These are phyloP conservation scores for Quercus phellos DNA, from an alignment of 331 rosid genomes.

Conservation along the genomic window DNA sequence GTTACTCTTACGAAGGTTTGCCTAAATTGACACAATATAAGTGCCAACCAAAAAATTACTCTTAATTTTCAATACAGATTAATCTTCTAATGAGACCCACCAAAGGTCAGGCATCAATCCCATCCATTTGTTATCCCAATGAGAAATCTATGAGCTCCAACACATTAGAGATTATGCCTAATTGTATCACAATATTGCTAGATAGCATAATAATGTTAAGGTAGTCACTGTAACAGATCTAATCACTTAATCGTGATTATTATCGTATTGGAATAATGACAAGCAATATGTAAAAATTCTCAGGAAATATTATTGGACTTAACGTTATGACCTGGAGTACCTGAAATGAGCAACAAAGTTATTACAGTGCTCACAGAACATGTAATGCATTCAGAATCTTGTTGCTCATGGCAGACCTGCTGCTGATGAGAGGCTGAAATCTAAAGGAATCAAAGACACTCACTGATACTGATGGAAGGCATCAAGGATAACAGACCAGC, in stretches of 20 bases:
- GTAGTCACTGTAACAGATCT: background rate
- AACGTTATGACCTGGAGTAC: background rate
- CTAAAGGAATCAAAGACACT: too few species aligned
- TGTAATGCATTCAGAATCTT: background rate
- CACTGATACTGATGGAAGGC: too few species aligned
- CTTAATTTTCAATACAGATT: background rate
- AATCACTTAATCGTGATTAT: background rate
- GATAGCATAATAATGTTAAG: background rate
- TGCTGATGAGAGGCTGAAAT: too few species aligned
- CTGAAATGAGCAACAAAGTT: background rate
- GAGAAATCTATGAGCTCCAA: background rate
- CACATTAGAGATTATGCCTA: background rate
- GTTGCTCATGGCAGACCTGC: too few species aligned
- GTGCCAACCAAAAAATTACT: background rate
- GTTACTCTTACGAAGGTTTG: background rate
- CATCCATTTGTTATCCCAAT: background rate
- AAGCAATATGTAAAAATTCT: background rate
- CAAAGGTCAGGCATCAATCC: background rate
- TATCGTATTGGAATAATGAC: background rate
- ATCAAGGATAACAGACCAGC: too few species aligned
- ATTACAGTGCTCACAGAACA: background rate
- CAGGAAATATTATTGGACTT: background rate
- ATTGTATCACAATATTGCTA: background rate
- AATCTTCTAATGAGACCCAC: background rate
- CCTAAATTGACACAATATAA: background rate